These are phyloP conservation scores for Trichoderma gracile DNA, from an alignment of 2,329 filamentous ascomycete species.

Conservation along the genomic window DNA sequence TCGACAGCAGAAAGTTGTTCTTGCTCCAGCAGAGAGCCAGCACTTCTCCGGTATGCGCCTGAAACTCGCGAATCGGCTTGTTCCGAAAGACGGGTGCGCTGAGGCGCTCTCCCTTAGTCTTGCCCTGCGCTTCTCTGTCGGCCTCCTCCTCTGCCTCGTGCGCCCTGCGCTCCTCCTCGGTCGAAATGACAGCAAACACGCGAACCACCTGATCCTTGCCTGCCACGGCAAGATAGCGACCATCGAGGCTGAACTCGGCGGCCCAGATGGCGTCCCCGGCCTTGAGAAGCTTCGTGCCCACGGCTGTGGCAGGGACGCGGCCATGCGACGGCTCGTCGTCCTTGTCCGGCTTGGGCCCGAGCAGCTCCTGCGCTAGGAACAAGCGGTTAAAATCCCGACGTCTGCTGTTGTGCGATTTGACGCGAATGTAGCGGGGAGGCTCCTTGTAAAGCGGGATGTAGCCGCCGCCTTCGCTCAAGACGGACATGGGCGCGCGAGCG, in stretches of 20 bases:
- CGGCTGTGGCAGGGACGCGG: slow-evolving; percentile 40
- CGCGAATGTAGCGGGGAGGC: slow-evolving; percentile 86
- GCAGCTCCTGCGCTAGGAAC: slow-evolving; percentile 90
- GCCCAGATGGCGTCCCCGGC: slow-evolving; percentile 80
- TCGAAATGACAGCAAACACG: slow-evolving; percentile 86
- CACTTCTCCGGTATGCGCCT: slow-evolving; percentile 81
- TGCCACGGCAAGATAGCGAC: slow-evolving; percentile 85
- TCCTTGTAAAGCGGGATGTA: slow-evolving; percentile 87
- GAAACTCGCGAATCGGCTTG: slow-evolving; percentile 76
- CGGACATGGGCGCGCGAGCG: slow-evolving; percentile 77
- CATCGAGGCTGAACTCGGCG: slow-evolving; percentile 88
- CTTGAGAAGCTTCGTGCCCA: slow-evolving; percentile 45
- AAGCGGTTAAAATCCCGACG: slow-evolving; percentile 78
- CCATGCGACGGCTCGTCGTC: slow-evolving; percentile 33
- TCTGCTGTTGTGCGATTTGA: slow-evolving; percentile 79
- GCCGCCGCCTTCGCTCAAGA: slow-evolving; percentile 65
- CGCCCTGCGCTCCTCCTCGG: slow-evolving; percentile 71
- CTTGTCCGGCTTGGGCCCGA: slow-evolving; percentile 52
- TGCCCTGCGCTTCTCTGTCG: slow-evolving; percentile 47
- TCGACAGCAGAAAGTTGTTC: slow-evolving; percentile 94
- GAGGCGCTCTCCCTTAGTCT: slow-evolving; percentile 57
- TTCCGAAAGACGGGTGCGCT: slow-evolving; percentile 88
- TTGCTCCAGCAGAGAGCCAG: slow-evolving; percentile 97
- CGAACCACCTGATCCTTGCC: slow-evolving; percentile 84
- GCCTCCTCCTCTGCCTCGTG: slow-evolving; percentile 64